Conservation (phyloP, 1,284 basidiomycete genomes). For the Earliella scabrosa region DNA sequence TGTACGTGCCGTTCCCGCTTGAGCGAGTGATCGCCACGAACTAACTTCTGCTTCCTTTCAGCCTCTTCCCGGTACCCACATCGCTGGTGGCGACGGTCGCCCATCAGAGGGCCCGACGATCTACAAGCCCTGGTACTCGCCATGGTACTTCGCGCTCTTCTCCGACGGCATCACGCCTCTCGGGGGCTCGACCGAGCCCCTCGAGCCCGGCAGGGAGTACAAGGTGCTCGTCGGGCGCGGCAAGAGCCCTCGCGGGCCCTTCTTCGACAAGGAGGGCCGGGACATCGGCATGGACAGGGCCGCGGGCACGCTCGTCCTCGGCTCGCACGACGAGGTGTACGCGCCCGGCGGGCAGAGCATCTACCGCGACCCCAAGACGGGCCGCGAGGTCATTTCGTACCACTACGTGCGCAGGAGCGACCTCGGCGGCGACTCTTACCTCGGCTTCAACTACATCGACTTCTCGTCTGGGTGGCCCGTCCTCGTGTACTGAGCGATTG, state of each 20-base stretch:
- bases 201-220: slow-evolving; percentile 32
- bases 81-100: slow-evolving; percentile 2
- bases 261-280: slow-evolving; percentile 31
- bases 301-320: slow-evolving; percentile 35
- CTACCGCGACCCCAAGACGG: slow-evolving; percentile 16
- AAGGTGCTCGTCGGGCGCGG: slow-evolving; percentile 35
- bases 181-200: slow-evolving; percentile 19
- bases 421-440: slow-evolving; percentile 8
- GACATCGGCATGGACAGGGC: slow-evolving; percentile 21
- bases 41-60: neutral
- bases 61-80: neutral
- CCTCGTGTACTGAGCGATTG: slow-evolving; percentile 2
- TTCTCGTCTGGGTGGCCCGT: slow-evolving; percentile 9
- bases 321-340: slow-evolving; percentile 38
- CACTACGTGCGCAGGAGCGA: slow-evolving; percentile 15
- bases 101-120: slow-evolving; percentile 3
- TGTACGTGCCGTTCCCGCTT: neutral
- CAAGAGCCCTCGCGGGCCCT: slow-evolving; percentile 32
- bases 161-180: slow-evolving; percentile 9
- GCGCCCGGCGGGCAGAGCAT: slow-evolving; percentile 35
- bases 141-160: slow-evolving; percentile 6
- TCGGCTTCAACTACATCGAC: slow-evolving; percentile 13
- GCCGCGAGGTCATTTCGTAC: slow-evolving; percentile 22
- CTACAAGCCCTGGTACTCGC: slow-evolving; percentile 5
- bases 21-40: neutral